Base-by-base conservation (phyloP, 179 eudicot species). In the Vitellaria paradoxa region DNA sequence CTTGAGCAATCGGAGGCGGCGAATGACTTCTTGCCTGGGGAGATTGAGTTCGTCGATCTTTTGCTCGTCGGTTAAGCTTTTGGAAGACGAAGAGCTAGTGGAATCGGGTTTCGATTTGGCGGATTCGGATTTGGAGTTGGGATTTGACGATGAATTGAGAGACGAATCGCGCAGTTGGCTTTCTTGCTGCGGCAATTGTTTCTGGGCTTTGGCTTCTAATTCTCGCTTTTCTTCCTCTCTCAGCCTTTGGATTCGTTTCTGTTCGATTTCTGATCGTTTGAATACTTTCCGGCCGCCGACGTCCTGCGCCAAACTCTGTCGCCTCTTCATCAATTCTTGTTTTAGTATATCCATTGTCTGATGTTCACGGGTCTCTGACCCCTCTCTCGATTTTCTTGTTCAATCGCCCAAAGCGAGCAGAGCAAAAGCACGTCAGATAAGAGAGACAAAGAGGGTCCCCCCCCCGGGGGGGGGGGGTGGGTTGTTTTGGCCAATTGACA, bases 251-350 rank as follows among this genome's bases (percentile, higher is more conserved):
- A 88, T 83, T 42, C 96, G 92, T 64, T 91, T 91, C 81, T 95
- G 96, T 83, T 95, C 98, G 82, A 95, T 82, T 59, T 93, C 96
- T 47, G 98, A 90, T 7, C 97, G 97, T 77, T 93, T 95, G 87
- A 93, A 91, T 78, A 82, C 14, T 40, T 86, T 91, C 56, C 84
- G 81, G 62, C 98, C 97, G 20, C 96, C 98, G 74, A 76, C 75
- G 1, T 90, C 88, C 80, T 90, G 84, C 52, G 90, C 82, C 5
- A 96, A 84, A 75, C 85, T 79, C 65, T 89, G 70, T 20, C 90
- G 85, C 76, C 88, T 91, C 82, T 82, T 91, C 89, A 64, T 59
- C 71, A 96, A 56, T 79, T 96, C 99, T 76, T 90, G 88, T 71
- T 88, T 88, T 40, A 93, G 21, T 56, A 93, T 87, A 68, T 94